Conservation (phyloP, 495 filamentous ascomycete genomes). For the Tuber indicum region DNA sequence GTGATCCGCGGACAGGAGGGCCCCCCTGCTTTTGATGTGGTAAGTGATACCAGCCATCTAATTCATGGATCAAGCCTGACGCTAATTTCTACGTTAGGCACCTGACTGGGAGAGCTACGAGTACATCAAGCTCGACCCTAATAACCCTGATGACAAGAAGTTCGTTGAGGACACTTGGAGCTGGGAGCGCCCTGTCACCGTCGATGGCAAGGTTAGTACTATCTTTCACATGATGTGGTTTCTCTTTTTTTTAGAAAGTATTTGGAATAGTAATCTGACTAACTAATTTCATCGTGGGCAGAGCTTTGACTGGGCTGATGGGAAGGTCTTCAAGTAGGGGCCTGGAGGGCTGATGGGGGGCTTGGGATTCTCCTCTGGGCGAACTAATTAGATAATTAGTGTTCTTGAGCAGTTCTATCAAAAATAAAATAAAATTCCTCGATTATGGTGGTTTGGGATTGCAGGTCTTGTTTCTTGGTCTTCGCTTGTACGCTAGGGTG, state of each 20-base stretch:
- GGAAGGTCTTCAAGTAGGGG: slow-evolving; percentile 95
- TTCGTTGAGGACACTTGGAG: slow-evolving; percentile 83
- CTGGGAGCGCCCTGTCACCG: slow-evolving; percentile 71
- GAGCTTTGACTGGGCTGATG: slow-evolving; percentile 60
- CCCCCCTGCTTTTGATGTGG: slow-evolving; percentile 79
- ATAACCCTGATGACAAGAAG: slow-evolving; percentile 71
- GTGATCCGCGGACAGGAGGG: slow-evolving; percentile 86
- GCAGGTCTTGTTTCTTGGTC: neutral
- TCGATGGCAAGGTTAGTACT: slow-evolving; percentile 65
- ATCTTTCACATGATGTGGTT: neutral
- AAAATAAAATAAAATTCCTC: neutral
- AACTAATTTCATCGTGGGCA: slow-evolving; percentile 14
- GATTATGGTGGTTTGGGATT: neutral
- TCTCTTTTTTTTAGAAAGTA: neutral
- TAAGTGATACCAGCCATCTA: slow-evolving; percentile 5
- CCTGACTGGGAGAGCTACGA: slow-evolving; percentile 95
- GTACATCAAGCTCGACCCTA: slow-evolving; percentile 89
- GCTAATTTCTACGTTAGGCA: slow-evolving; percentile 46
- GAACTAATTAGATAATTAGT: slow-evolving; percentile 1
- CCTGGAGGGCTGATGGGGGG: neutral
- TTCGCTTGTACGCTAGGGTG: neutral
- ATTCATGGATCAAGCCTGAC: neutral
- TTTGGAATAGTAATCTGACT: neutral
- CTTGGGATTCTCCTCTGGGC: neutral
- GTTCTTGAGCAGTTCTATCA: neutral